Base-by-base conservation (phyloP, 2,329 filamentous ascomycete genomes). In the Colletotrichum abscissum region DNA sequence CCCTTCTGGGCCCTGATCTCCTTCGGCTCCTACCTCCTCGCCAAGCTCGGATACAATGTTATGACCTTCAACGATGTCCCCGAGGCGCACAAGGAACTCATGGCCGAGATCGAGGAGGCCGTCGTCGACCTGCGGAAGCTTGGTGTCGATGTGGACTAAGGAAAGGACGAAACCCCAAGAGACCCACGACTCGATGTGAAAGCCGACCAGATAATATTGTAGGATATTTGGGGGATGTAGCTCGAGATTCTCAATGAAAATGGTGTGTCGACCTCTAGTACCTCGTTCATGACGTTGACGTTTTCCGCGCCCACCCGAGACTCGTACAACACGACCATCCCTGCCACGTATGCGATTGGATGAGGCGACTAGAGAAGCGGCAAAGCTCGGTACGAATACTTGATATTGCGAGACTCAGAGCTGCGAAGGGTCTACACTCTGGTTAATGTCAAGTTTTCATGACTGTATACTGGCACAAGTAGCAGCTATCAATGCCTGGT, bases 61-160 rank as follows among this genome's bases (percentile, higher is more conserved):
- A 88, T 98, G 81, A 98, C 95, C 70, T 99, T 99, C 89, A 97
- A 98, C 87, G 95, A 98, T 84, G 95, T 97, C 62, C 95, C 96
- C 67, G 90, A 94, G 75, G 97, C 97, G 65, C 93, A 98, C 84
- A 91, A 92, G 81, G 95, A 98, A 85, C 87, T 99, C 78, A 95
- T 97, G 89, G 87, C 86, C 78, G 94, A 98, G 85, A 97, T 97
- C 80, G 89, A 94, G 75, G 78, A 92, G 82, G 94, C 94, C 75
- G 92, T 93, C 86, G 86, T 85, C 74, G 94, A 97, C 78, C 85
- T 97, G 82, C 90, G 90, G 80, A 87, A 87, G 72, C 90, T 93
- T 82, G 94, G 94, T 9, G 94, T 97, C 54, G 91, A 93, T 77
- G 92, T 96, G 73, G 93, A 97, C 87, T 92, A 87, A 85, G 46